A percentile compares a stretch with the other conserved stretches of the same genome.
Evolutionary conservation across 768 basidiomycete genomes (phyloP).

Genomic region (Amanita rimosa): DNA sequence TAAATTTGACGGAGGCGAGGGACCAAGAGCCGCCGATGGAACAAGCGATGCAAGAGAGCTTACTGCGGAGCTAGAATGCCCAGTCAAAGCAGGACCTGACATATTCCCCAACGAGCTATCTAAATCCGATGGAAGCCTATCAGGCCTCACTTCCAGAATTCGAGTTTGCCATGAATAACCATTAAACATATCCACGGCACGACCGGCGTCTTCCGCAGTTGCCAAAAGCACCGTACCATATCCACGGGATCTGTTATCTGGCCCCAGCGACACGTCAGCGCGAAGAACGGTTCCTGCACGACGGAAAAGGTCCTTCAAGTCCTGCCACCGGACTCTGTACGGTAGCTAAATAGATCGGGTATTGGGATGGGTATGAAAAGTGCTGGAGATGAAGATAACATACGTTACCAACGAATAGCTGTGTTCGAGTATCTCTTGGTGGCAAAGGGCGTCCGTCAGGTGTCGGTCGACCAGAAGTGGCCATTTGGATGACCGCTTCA

Average conservation of each 20-base stretch:
- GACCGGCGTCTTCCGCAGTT: constrained; percentile 86
- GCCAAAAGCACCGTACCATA: constrained; percentile 93
- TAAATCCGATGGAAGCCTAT: constrained; percentile 63
- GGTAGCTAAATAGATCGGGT: constrained; percentile 51
- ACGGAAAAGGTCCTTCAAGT: constrained; percentile 95
- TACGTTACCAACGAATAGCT: constrained; percentile 95
- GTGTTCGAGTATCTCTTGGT: constrained; percentile 79
- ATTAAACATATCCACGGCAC: constrained; percentile 94
- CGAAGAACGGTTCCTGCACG: constrained; percentile 85
- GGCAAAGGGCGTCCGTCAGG: constrained; percentile 35
- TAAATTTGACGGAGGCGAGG: constrained; percentile 7
- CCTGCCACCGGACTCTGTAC: constrained; percentile 97
- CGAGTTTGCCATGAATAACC: constrained; percentile 97
- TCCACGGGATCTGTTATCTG: constrained; percentile 87
- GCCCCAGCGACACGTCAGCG: constrained; percentile 68
- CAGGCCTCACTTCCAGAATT: constrained; percentile 83
- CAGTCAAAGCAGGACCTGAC: constrained; percentile 7
- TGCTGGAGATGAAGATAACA: constrained; percentile 14
- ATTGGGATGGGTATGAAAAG: constrained; percentile 6
- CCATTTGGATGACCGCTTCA: constrained; percentile 85
- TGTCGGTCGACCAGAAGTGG: constrained; percentile 59
- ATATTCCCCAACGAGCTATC: constrained; percentile 23
- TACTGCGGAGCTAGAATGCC: constrained; percentile 4
- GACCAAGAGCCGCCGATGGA: constrained; percentile 4
- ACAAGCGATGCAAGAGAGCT: constrained; percentile 8